Base-by-base conservation (phyloP, 768 basidiomycete genomes). In the Lyophyllum atratum region DNA sequence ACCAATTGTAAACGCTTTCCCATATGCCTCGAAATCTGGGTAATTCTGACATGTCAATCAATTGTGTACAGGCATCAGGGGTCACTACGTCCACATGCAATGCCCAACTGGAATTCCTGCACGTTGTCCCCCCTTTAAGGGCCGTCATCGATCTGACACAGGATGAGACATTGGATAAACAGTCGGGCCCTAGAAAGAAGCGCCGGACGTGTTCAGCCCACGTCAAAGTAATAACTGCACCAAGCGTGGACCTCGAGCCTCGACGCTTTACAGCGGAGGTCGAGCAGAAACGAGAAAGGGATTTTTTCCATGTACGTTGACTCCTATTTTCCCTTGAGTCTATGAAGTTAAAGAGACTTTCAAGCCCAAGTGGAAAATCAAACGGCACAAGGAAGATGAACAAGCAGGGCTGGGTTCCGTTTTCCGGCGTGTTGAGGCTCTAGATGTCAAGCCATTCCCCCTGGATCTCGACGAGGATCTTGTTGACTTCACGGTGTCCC, bases 341-440 rank as follows among this genome's bases (percentile, higher is more conserved):
- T 4, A 43, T 44, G 12, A 5, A 22, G 17, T 26, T 42, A 2
- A 52, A 31, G 24, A 37, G 6, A 14, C n/a, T 26, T 15, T 34
- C n/a, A 33, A 59, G 58, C 58, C 49, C 24, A 52, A 28, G 5
- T 59, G 25, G 11, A 52, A 55, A n/a, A 59, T 59, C 45, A 59
- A 59, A 51, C 33, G 21, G 21, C 22, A 24, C 5, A 47, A 55
- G 47, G 50, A 59, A 25, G 58, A 37, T 14, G 29, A 45, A 6
- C 7, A 50, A 0, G 49, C 45, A 21, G 54, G 54, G 26, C 28
- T 59, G 10, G 40, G 39, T 7, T 52, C 54, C 24, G 49, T 52
- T 19, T 59, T 56, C 21, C 43, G 54, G 34, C 59, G 59, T 19
- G 48, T 59, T n/a, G 54, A 56, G 6, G 55, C 59, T 12, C 54